Base-by-base conservation (phyloP, 2,329 filamentous ascomycete species). In the Fusarium haematococcum region DNA sequence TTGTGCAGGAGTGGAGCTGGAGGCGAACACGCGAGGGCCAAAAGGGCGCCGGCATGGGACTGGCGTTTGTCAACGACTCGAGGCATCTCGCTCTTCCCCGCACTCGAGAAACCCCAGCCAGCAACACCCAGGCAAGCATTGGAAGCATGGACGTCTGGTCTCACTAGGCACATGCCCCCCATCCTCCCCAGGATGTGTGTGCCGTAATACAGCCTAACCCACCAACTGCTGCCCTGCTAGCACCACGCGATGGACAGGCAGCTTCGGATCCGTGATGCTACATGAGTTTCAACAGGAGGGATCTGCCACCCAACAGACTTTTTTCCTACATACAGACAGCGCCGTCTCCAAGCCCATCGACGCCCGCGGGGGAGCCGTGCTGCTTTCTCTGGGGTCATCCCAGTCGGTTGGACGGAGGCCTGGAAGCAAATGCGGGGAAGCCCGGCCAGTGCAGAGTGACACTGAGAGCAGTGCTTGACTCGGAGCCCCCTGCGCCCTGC, bases 381-480 rank as follows among this genome's bases (percentile, higher is more conserved):
- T 74, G 18, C 64, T 54, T 57, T 57, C 67, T 70, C 77, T 69
- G 63, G 76, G 76, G 71, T 73, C 43, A 77, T 65, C 77, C 71
- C 70, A 71, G 74, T 68, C 76, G 76, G 77, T 30, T 78, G 65
- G 76, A 67, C 73, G 77, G 77, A 78, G 67, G 66, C 52, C 48
- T 58, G 54, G 61, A 70, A 59, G 67, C 39, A 71, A 75, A 76
- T 78, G 77, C 77, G 77, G 77, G 77, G 77, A 75, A 78, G 66
- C 61, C 64, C 68, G 65, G 64, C 60, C 69, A 68, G 62, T 43
- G 32, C 48, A 52, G 45, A 54, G 56, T 58, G 48, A 35, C 68
- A 68, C 68, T 69, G 41, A 43, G 39, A 59, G 54, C 41, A 54
- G 37, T 58, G 60, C 62, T 76, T 74, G 69, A 78, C 70, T 75